Base-by-base conservation (phyloP, 2,329 filamentous ascomycete genomes). In the Ascomycota sp. region DNA sequence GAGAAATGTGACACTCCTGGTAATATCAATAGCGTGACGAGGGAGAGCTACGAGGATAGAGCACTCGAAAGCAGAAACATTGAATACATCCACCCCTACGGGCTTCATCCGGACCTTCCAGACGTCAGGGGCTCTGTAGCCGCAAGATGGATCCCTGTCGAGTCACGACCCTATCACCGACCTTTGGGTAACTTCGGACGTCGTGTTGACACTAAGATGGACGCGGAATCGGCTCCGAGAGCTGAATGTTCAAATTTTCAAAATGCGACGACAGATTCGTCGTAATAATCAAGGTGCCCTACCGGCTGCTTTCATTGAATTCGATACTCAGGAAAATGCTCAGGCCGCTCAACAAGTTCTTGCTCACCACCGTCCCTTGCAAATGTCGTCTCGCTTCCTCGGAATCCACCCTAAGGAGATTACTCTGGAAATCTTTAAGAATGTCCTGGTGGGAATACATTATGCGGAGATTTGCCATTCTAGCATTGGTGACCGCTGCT, bases 171-270 rank as follows among this genome's bases (percentile, higher is more conserved):
- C 2, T 73, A 75, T 2, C 83, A 93, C 46, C 47, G 61, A 1
- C 56, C 65, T 5, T 50, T 89, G 15, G 68, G 66, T 11, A 61
- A 79, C 28, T 66, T 85, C 39, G 79, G 83, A 40, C 75, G 82
- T 46, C 89, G 92, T 50, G 85, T 94, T 11, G 89, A 98, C 53
- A 89, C 83, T 0, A 94, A 72, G 86, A 36, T 94, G 79, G 77
- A 78, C 73, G 37, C 77, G 89, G 30, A 59, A 63, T 2, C 44
- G 53, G 4, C 41, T 59, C 3, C 48, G 50, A 19, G 45, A 55
- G 3, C 41, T 59, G 10, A 57, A 56, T 28, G 35, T 44, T 0
- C 46, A 53, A 11, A 58, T 59, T 20, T 50, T 42, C 35, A 77
- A 91, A 50, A 69, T 94, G 30, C 68, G 75, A 38, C 71, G 72